Evolutionary conservation across 352 stramenopile genomes (phyloP).

Genomic region (Globisporangium mamillatum): DNA sequence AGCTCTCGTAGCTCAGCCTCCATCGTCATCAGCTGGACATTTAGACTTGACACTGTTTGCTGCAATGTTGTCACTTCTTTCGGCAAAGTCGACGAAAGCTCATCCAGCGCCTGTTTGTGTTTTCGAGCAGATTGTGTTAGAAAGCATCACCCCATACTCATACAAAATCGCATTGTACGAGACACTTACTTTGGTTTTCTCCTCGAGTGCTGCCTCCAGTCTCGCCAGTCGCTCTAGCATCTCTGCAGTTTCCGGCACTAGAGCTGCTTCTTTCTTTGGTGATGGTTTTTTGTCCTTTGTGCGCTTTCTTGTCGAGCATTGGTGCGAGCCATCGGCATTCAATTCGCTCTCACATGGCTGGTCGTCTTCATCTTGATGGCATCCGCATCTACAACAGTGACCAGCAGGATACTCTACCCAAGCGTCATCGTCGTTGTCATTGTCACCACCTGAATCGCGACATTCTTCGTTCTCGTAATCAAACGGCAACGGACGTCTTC

Average conservation of each 20-base stretch:
- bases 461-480: conserved; percentile 36
- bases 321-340: background rate
- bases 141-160: background rate
- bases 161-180: background rate
- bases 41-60: conserved; percentile 45
- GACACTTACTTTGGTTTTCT: conserved; percentile 41
- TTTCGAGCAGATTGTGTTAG: background rate
- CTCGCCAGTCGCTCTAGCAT: conserved; percentile 35
- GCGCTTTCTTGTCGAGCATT: conserved; percentile 3
- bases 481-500: conserved; percentile 54
- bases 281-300: background rate
- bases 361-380: conserved; percentile 17
- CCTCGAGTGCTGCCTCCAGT: conserved; percentile 38
- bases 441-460: conserved; percentile 11
- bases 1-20: conserved; percentile 47
- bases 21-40: conserved; percentile 34
- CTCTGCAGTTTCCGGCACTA: conserved; percentile 3
- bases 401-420: conserved; percentile 9
- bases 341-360: conserved; percentile 9
- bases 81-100: conserved; percentile 26
- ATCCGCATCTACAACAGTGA: conserved; percentile 46
- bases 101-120: conserved; percentile 31
- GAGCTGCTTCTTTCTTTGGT: background rate
- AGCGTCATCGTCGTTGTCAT: conserved; percentile 20
- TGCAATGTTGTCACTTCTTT: conserved; percentile 40